Base-by-base conservation (phyloP, 2,329 filamentous ascomycete species). In the Alternaria postmessia region DNA sequence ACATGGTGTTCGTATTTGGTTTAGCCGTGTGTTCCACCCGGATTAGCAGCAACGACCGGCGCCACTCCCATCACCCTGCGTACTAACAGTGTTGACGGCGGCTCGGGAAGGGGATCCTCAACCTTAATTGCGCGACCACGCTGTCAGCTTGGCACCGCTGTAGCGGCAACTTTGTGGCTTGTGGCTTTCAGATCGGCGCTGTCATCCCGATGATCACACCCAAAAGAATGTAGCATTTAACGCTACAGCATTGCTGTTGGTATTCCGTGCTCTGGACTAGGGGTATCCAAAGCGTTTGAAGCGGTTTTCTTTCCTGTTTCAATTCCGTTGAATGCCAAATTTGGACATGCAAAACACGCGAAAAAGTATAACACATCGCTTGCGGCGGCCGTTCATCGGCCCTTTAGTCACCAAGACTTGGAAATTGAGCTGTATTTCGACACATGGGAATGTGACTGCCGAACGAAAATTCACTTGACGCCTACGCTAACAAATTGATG, bases 101-200 rank as follows among this genome's bases (percentile, higher is more conserved):
- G 63, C 63, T 63, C 66, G 63, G 65, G 67, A 63, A 66, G 60
- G 59, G 43, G 57, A 60, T 59, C 30, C 57, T 53, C 55, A 68
- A 70, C 64, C 66, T 68, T 69, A 67, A 70, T 70, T 67, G 59
- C 65, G 59, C 63, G 36, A 68, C 61, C 39, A 59, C 49, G 39
- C 51, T 66, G 38, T 52, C 41, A 51, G 30, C 54, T 63, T 61
- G 54, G 61, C 58, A 55, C 49, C 5, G 16, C 36, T 28, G 9
- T 38, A 39, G 34, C 32, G 26, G 24, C 24, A n/a, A 8, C 24
- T 32, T 38, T 24, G 54, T 63, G 38, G 52, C 41, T 51, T 59
- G 60, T 64, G 63, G 54, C 39, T 55, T 43, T 14, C 42, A 52
- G 62, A 64, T 69, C 63, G 54, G 41, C 59, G 53, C 57, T 65